A percentile compares a stretch with the other conserved stretches of the same genome.
These are phyloP conservation scores for Eucalyptus erythrocorys DNA, from an alignment of 345 rosid species.

Conservation along the genomic window DNA sequence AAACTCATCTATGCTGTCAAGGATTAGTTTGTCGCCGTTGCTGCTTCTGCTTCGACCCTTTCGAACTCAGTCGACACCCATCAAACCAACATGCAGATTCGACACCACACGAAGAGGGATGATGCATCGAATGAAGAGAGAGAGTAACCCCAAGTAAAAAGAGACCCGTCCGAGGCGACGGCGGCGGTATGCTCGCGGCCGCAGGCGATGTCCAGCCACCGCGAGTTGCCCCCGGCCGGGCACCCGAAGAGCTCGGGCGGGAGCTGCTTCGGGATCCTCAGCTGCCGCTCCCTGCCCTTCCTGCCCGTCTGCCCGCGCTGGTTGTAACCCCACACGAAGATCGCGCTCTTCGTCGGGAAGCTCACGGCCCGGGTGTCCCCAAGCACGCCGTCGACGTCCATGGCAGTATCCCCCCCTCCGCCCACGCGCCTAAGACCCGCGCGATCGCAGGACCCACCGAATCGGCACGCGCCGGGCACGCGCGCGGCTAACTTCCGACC, in stretches of 20 bases:
- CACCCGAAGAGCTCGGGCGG: constrained; percentile 92
- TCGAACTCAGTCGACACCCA: not conserved
- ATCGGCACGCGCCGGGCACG: not conserved
- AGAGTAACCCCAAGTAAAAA: constrained; percentile 85
- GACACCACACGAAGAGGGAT: not conserved
- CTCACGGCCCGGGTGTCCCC: constrained; percentile 43
- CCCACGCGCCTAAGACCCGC: not conserved
- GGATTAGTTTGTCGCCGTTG: not conserved
- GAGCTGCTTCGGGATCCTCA: constrained; percentile 89
- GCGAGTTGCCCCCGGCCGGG: constrained; percentile 62
- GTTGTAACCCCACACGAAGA: constrained; percentile 96
- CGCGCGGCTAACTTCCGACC: not conserved
- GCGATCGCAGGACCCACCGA: not conserved
- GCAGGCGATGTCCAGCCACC: constrained; percentile 89
- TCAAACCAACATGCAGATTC: not conserved
- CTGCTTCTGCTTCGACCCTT: not conserved
- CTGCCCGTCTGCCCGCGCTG: constrained; percentile 93
- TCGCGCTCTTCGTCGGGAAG: constrained; percentile 72
- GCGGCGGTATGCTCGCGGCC: constrained; percentile 95
- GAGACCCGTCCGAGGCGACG: constrained; percentile 94
- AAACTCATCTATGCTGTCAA: not conserved
- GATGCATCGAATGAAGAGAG: not conserved
- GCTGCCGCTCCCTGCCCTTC: constrained; percentile 50
- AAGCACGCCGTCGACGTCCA: constrained; percentile 63
- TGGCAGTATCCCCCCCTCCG: not conserved